Evolutionary conservation across 495 filamentous ascomycete species (phyloP), one percentile per base, ranked within the genome.

Genomic region (Penicillium roqueforti): DNA sequence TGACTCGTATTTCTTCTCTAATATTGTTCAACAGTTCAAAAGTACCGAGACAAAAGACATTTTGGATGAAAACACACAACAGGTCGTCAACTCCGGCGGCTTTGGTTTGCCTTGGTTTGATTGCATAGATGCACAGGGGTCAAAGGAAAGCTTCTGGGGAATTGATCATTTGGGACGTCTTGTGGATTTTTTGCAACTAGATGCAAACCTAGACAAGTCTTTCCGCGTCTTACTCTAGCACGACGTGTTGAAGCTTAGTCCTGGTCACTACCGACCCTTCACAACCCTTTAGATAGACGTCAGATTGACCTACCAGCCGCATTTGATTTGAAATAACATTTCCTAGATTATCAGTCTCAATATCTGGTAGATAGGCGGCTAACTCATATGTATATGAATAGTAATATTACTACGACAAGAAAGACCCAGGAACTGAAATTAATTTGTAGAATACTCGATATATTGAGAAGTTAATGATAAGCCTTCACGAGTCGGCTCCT

Each of bases 31-130:
- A 28, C 32, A 54, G 51, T 25, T 32, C 11, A 39, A 40, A 3
- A 16, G 14, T 13, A 1, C 7, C n/a, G 26, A 46, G n/a, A 7
- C 32, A 14, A 51, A 58, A 29, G 23, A 6, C 16, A 16, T 34
- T 4, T 40, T 60, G 42, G 20, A 48, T 6, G 42, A 41, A 10
- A 57, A 38, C 18, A 63, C 60, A 13, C 45, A 60, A 20, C 39
- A 14, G 9, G 60, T 48, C 0, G 55, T 60, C 23, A 36, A 25
- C 0, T 40, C 48, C 3, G 60, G 63, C 4, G 63, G 79, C 2
- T 88, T 88, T 67, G 85, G 85, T 10, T 54, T 88, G 50, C 85
- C 85, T 0, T 88, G 83, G 83, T 76, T 83, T 56, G 73, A 76
- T n/a, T 81, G 81, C 72, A 75, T 74, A 19, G 79, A 84, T 62